Evolutionary conservation across 768 basidiomycete genomes (phyloP).

Genomic region (Suillus occidentalis): DNA sequence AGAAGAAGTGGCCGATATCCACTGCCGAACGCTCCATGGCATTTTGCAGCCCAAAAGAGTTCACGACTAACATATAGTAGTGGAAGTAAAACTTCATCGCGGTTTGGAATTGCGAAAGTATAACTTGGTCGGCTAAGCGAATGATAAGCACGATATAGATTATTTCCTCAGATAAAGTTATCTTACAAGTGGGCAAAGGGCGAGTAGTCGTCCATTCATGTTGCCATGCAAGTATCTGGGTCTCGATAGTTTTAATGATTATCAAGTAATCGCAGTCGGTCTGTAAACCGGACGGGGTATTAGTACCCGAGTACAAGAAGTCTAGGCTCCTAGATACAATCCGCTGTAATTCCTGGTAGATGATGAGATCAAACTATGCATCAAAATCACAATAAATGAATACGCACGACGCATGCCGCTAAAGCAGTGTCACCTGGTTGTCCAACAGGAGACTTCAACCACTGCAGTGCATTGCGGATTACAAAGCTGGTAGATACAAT

Average conservation of each 20-base stretch:
- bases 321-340: conserved; percentile 88
- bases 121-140: conserved; percentile 25
- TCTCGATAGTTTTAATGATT: conserved; percentile 81
- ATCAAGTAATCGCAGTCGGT: conserved; percentile 83
- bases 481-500: conserved; percentile 57
- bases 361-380: conserved; percentile 9
- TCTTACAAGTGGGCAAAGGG: conserved; percentile 19
- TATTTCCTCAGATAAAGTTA: neutral
- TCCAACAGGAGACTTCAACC: conserved; percentile 69
- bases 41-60: conserved; percentile 96
- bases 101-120: conserved; percentile 26
- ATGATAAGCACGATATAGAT: conserved; percentile 3
- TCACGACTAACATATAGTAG: conserved; percentile 85
- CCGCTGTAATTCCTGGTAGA: conserved; percentile 75
- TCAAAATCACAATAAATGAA: conserved; percentile 3
- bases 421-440: conserved; percentile 65
- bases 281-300: conserved; percentile 79
- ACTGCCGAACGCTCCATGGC: conserved; percentile 78
- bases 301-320: conserved; percentile 82
- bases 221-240: conserved; percentile 65
- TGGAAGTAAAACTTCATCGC: conserved; percentile 74
- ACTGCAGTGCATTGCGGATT: conserved; percentile 77
- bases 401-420: conserved; percentile 74
- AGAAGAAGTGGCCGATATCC: conserved; percentile 83
- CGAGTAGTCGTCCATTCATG: conserved; percentile 47